Base-by-base conservation (phyloP, 2,329 filamentous ascomycete genomes). In the Biscogniauxia mediterranea region DNA sequence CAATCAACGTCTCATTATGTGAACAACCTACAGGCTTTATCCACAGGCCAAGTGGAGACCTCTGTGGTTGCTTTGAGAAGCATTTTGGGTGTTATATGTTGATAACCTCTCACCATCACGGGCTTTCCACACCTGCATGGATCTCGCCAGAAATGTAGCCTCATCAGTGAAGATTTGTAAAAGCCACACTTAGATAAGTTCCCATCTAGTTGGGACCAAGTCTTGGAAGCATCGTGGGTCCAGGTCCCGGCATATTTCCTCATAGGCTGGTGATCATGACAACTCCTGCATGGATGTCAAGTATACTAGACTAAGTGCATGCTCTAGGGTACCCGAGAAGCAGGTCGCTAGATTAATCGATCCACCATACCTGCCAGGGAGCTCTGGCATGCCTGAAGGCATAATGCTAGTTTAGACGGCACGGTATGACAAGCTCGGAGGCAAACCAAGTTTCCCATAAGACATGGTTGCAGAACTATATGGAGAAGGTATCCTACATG, bases 171-270 rank as follows among this genome's bases (percentile, higher is more conserved):
- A 56, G 54, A 57, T 55, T 56, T 28, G 25, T 55, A 51, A 42
- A 58, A 23, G 52, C 38, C 32, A 59, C 54, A 20, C 52, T 52
- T 59, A 42, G 54, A 55, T 58, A 55, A 56, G 58, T 61, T 52
- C 52, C 56, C 62, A 63, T 62, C 38, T 61, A 63, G 11, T 61
- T 62, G 61, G 53, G 19, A 60, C 38, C 63, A 67, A 65, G 42
- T 59, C 56, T 58, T 38, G 55, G 38, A 60, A 60, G 55, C 54
- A 52, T 17, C 55, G 51, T 52, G 56, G 57, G 57, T 59, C 58
- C 11, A 21, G 25, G 52, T 28, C 28, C 15, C 15, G 15, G 52
- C 19, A 42, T 56, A 52, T 60, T 61, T 52, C 56, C 58, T 32
- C 57, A 60, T 38, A 54, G 58, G 54, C 42, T 42, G 50, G 49